These are phyloP conservation scores for Apiotrichum domesticum DNA, from an alignment of 1,284 basidiomycete genomes.

Conservation along the genomic window DNA sequence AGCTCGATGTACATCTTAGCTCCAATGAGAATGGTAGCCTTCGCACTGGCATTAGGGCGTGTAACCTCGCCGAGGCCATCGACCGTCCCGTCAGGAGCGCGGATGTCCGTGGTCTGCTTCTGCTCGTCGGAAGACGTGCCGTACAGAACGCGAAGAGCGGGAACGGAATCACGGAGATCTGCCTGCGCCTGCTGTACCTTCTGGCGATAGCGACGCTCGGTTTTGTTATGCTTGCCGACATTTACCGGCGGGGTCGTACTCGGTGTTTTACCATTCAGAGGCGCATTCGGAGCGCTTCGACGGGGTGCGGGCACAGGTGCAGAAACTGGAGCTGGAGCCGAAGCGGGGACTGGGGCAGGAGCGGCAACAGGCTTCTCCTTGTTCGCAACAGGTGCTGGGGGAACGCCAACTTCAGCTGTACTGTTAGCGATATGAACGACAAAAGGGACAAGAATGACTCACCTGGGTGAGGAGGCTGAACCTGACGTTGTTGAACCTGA, in stretches of 20 bases:
- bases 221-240: slow-evolving; percentile 47
- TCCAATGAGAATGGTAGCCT: slow-evolving; percentile 45
- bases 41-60: slow-evolving; percentile 44
- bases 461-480: not conserved
- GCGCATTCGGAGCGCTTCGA: slow-evolving; percentile 20
- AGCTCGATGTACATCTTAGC: slow-evolving; percentile 46
- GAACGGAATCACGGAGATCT: slow-evolving; percentile 45
- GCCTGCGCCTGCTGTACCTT: slow-evolving; percentile 47
- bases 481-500: slow-evolving; percentile 1
- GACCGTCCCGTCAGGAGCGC: slow-evolving; percentile 40
- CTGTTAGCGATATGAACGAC: too few species aligned
- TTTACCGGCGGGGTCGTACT: slow-evolving; percentile 11
- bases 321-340: not conserved
- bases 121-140: slow-evolving; percentile 44
- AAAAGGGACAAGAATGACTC: not conserved
- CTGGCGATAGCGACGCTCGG: slow-evolving; percentile 45
- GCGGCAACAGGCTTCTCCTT: not conserved
- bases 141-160: slow-evolving; percentile 44
- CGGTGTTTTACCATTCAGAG: slow-evolving; percentile 12
- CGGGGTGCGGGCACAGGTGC: slow-evolving; percentile 9
- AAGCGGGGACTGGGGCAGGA: not conserved
- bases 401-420: too few species aligned
- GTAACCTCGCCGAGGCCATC: slow-evolving; percentile 45
- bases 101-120: slow-evolving; percentile 36
- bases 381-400: too few species aligned